A percentile compares a stretch with the other conserved stretches of the same genome.
Conservation (phyloP, 805 yeast genomes). For the Nadsonia fulvescens region DNA sequence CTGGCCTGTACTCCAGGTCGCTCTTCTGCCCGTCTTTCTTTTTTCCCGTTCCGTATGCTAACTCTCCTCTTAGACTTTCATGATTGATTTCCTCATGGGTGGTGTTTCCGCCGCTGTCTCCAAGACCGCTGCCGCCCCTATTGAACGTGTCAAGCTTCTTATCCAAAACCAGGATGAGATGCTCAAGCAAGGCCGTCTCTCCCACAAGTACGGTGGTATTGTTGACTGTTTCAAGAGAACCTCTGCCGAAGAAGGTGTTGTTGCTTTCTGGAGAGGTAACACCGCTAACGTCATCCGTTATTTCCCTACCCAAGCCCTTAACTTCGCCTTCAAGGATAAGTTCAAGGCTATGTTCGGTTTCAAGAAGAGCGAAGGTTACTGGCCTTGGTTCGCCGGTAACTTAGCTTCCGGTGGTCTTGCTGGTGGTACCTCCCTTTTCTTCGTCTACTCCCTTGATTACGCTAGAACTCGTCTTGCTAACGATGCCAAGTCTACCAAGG, state of each 20-base stretch:
- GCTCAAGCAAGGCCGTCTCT: conserved; percentile 93
- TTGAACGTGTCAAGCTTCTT: conserved; percentile 89
- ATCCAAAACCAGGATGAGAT: conserved; percentile 97
- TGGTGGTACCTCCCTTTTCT: conserved; percentile 87
- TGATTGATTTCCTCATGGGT: conserved; percentile 42
- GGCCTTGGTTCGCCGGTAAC: conserved; percentile 93
- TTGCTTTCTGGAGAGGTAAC: conserved; percentile 98
- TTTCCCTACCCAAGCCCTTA: conserved; percentile 98
- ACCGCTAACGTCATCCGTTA: conserved; percentile 97
- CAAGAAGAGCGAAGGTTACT: conserved; percentile 90
- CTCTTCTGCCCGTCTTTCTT: too few species aligned
- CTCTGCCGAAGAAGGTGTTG: conserved; percentile 80
- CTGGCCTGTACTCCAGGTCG: too few species aligned
- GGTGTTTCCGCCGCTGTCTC: conserved; percentile 99
- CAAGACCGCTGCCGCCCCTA: conserved; percentile 95
- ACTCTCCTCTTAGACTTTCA: too few species aligned
- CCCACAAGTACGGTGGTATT: conserved; percentile 76
- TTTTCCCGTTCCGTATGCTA: conserved; percentile 1
- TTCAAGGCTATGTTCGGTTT: conserved; percentile 90
- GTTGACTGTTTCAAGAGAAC: conserved; percentile 89
- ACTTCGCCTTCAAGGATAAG: conserved; percentile 97
- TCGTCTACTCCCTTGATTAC: conserved; percentile 92
- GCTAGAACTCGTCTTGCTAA: conserved; percentile 98
- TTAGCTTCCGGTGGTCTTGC: conserved; percentile 98
- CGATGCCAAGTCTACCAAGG: conserved; percentile 79